phyloP scores from a whole-genome alignment of 2,329 filamentous ascomycete species.

The Cephalotrichum gorgonifer region DNA sequence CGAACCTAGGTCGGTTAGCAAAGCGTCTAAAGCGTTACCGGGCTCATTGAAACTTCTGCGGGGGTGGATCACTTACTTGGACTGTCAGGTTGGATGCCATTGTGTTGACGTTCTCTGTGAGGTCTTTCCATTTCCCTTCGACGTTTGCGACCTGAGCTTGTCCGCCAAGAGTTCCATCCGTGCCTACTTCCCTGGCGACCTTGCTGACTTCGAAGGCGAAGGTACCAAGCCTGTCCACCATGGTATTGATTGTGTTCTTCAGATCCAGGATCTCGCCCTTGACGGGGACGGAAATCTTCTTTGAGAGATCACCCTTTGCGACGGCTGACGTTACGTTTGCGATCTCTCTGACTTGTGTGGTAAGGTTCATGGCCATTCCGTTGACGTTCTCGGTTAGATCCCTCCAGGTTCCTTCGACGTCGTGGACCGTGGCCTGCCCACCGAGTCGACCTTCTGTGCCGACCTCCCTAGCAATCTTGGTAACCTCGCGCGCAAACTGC shows the following conservation, averaged over 20 bases:
- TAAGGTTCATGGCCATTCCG: constrained; percentile 96
- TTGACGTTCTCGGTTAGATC: constrained; percentile 95
- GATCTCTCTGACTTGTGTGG: constrained; percentile 94
- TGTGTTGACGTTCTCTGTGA: constrained; percentile 82
- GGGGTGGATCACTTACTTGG: constrained; percentile 33
- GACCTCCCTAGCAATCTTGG: constrained; percentile 91
- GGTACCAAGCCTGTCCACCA: constrained; percentile 93
- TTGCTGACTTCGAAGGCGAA: constrained; percentile 96
- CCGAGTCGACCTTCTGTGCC: constrained; percentile 90
- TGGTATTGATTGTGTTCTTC: constrained; percentile 97
- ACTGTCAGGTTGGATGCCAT: constrained; percentile 60
- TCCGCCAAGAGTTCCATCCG: constrained; percentile 85
- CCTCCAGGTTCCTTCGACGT: constrained; percentile 95
- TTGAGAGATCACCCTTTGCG: constrained; percentile 84
- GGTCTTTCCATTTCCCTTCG: constrained; percentile 95
- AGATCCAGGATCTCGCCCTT: constrained; percentile 90
- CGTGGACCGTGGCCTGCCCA: constrained; percentile 89
- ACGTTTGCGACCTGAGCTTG: constrained; percentile 92
- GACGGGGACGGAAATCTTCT: constrained; percentile 91
- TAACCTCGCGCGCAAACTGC: constrained; percentile 94
- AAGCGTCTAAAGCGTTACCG: constrained; percentile 34
- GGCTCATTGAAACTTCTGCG: constrained; percentile 40
- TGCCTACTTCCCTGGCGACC: constrained; percentile 90
- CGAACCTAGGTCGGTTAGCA: constrained; percentile 74
- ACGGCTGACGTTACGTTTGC: constrained; percentile 94